Base-by-base conservation (phyloP, 106 monocot species). In the Gastrodia elata region DNA sequence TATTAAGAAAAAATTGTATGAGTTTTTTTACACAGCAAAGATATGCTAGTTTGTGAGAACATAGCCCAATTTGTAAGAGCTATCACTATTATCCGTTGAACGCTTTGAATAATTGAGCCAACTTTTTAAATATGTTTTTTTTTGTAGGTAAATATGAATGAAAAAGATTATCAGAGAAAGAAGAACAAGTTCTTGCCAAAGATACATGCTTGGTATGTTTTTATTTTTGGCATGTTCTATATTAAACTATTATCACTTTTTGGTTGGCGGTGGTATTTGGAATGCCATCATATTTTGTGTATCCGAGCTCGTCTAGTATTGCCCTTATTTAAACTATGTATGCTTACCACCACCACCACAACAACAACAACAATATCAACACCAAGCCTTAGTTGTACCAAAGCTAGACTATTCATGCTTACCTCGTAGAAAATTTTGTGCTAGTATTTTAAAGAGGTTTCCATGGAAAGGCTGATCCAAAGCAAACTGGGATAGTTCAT, bases 181-280 rank as follows among this genome's bases (percentile, higher is more conserved):
- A 98, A 98, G 83, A 98, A 98, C 79, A 98, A 98, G 72, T 98
- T 93, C 82, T 76, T 98, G 40, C 93, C 90, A 2, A 98, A 98
- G 78, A 93, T 98, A 78, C 97, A 98, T 86, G 86, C 90, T 59
- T 98, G 97, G 97, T 98, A 86, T 65, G 74, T 40, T 59, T 73
- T 52, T 39, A 39, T 15, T 68, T 68, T 69, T 8, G 2, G 11
- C 69, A n/a, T 35, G 24, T 4, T 22, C 25, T 18, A 0, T 40
- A 2, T 22, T 69, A 39, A 35, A 69, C 41, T 67, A 20, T 10
- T 39, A 25, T 69, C 22, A 37, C 14, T 20, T 8, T 20, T 10
- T 67, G 5, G 37, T 67, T 37, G 26, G n/a, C 67, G 32, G 18
- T 67, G 20, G 37, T 36, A 37, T 67, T 67, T 37, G 20, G 37